Conservation (phyloP, 1,139 yeast species). For the Candida pseudoviswanathii region DNA sequence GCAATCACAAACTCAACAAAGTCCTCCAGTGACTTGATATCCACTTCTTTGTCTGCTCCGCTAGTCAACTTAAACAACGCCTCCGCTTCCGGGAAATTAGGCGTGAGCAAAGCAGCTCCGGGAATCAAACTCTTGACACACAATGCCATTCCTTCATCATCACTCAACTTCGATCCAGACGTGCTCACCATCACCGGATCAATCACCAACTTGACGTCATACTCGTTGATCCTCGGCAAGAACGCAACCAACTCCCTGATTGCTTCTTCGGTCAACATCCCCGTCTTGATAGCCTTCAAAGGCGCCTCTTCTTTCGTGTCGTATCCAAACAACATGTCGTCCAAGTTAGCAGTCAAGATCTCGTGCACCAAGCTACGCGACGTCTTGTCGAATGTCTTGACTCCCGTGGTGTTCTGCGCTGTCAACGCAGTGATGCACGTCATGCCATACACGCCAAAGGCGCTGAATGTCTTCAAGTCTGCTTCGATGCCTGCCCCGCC, state of each 20-base stretch:
- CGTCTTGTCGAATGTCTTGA: constrained; percentile 50
- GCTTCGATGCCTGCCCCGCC: constrained; percentile 98
- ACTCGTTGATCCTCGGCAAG: constrained; percentile 27
- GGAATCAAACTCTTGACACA: constrained; percentile 52
- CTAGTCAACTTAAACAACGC: constrained; percentile 29
- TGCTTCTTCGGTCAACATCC: constrained; percentile 70
- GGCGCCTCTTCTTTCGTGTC: constrained; percentile 19
- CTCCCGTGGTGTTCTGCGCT: constrained; percentile 77
- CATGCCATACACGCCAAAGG: constrained; percentile 77
- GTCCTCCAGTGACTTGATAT: constrained; percentile 16
- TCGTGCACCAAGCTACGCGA: constrained; percentile 44
- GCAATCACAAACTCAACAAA: constrained; percentile 37
- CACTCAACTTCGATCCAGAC: constrained; percentile 63
- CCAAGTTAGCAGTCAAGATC: constrained; percentile 57
- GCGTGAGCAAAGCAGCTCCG: constrained; percentile 68
- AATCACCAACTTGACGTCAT: constrained; percentile 50
- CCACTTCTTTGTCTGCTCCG: constrained; percentile 9
- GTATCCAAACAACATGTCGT: constrained; percentile 55
- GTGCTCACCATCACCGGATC: constrained; percentile 89
- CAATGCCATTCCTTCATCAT: constrained; percentile 45
- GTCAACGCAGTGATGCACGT: constrained; percentile 84
- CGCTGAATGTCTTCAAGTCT: constrained; percentile 79
- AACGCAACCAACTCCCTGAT: constrained; percentile 47
- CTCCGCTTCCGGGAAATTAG: constrained; percentile 71
- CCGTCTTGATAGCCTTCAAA: constrained; percentile 76